Percentiles rank a stretch among this genome's conserved stretches.
Conservation (phyloP, 495 filamentous ascomycete genomes). For the Zalerion maritima region DNA sequence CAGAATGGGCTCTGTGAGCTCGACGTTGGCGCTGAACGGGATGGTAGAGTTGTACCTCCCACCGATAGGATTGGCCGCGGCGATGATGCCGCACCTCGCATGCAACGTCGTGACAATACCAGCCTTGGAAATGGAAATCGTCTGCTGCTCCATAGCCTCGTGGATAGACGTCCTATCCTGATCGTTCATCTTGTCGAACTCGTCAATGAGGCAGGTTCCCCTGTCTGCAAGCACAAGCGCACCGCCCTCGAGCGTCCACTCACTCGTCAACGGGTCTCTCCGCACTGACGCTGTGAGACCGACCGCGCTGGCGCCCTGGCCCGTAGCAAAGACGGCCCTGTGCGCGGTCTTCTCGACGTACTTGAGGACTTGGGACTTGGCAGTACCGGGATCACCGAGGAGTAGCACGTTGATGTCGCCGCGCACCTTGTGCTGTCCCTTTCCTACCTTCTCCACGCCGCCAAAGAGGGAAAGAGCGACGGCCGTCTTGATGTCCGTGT, state of each 20-base stretch:
- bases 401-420: slow-evolving; percentile 98
- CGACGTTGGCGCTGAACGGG: slow-evolving; percentile 89
- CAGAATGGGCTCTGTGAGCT: slow-evolving; percentile 92
- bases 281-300: slow-evolving; percentile 96
- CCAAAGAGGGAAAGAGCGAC: slow-evolving; percentile 90
- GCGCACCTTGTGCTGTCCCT: slow-evolving; percentile 77
- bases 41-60: slow-evolving; percentile 95
- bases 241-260: slow-evolving; percentile 97
- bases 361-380: slow-evolving; percentile 96
- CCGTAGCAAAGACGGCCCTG: slow-evolving; percentile 93
- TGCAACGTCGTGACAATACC: slow-evolving; percentile 97
- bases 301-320: slow-evolving; percentile 92
- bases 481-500: slow-evolving; percentile 94
- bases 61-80: slow-evolving; percentile 91
- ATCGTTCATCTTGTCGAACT: slow-evolving; percentile 99
- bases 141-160: slow-evolving; percentile 99
- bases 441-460: slow-evolving; percentile 79
- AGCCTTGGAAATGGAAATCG: slow-evolving; percentile 99
- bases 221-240: slow-evolving; percentile 91
- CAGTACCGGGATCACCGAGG: slow-evolving; percentile 94
- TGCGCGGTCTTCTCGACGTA: slow-evolving; percentile 97
- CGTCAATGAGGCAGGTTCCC: slow-evolving; percentile 93
- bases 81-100: slow-evolving; percentile 93
- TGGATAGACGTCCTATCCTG: slow-evolving; percentile 96
- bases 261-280: slow-evolving; percentile 85